Evolutionary conservation across 352 stramenopile genomes (phyloP), one percentile per base, ranked within the genome.

Genomic region (Phytophthora foliorum): DNA sequence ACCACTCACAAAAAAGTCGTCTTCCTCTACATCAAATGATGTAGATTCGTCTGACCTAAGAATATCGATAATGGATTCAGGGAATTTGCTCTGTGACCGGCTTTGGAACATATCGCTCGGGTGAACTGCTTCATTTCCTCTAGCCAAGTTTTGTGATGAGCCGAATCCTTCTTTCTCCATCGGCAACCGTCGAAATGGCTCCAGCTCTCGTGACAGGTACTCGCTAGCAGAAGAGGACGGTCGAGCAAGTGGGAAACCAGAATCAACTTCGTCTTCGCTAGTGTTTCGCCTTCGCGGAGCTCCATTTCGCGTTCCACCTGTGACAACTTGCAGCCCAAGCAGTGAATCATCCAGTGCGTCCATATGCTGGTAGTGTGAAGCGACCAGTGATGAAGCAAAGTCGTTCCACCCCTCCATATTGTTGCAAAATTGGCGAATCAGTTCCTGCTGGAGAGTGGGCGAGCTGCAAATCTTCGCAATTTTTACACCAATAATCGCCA

Each of bases 381-480:
- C 83, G 1, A 94, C 79, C 3, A 94, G 62, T 11, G 83, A 89
- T 16, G 82, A 84, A 22, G 69, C 69, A 51, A 92, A 92, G 44
- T 90, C 82, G n/a, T 74, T 69, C 87, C 87, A 94, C 3, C 78
- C 81, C 11, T 77, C 51, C 27, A 86, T 72, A 29, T 75, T 84
- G 51, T 80, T 82, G 58, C 83, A 92, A 51, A 91, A 93, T 55
- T 94, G 87, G 2, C 80, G 77, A 54, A 94, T 89, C 3, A 94
- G 65, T 63, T 94, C 85, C 55, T 94, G 87, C 27, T 92, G 82
- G 2, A 94, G 74, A 3, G 78, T 84, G 8, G 85, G 83, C 0
- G 85, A 82, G 45, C 83, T 92, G 49, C 86, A 92, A 50, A 92
- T 90, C 60, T 91, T 91, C 55, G 90, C 82, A 57, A 94, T 92